phyloP scores from a whole-genome alignment of 768 basidiomycete species.

The Termitomyces sp. region DNA sequence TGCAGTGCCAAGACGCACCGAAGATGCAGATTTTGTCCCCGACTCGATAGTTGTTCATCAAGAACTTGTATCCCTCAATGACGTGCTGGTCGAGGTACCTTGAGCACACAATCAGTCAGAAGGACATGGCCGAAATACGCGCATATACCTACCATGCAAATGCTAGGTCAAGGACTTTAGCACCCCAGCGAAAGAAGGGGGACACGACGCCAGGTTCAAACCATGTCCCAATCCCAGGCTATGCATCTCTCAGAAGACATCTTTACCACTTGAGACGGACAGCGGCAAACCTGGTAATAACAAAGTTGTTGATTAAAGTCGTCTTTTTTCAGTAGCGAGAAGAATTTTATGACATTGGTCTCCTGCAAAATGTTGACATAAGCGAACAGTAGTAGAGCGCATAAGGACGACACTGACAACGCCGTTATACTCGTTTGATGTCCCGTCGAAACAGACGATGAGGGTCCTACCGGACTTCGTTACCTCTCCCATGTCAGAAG shows the following conservation, averaged over 20 bases:
- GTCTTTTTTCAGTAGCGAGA: constrained; percentile 25
- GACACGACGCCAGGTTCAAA: constrained; percentile 62
- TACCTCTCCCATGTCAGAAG: constrained; percentile 8
- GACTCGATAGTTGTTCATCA: constrained; percentile 72
- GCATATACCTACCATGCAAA: constrained; percentile 57
- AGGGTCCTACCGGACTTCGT: constrained; percentile 12
- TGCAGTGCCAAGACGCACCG: constrained; percentile 32
- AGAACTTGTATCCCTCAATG: constrained; percentile 68
- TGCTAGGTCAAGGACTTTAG: constrained; percentile 60
- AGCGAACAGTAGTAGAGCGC: neutral
- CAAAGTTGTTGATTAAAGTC: constrained; percentile 19
- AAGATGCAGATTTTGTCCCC: constrained; percentile 77
- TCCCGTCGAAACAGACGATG: constrained; percentile 58
- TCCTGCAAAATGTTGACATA: constrained; percentile 11
- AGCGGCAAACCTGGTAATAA: constrained; percentile 51
- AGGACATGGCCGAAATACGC: neutral
- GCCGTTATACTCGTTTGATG: constrained; percentile 35
- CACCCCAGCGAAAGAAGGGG: constrained; percentile 52
- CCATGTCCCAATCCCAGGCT: constrained; percentile 47
- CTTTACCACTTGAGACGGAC: neutral
- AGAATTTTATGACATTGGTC: constrained; percentile 27
- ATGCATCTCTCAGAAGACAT: neutral
- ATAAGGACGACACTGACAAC: constrained; percentile 22
- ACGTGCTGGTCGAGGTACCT: constrained; percentile 74
- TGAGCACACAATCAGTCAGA: neutral